A percentile compares a stretch with the other conserved stretches of the same genome.
phyloP scores from a whole-genome alignment of 305 asterid genomes.

The Fraxinus baroniana region DNA sequence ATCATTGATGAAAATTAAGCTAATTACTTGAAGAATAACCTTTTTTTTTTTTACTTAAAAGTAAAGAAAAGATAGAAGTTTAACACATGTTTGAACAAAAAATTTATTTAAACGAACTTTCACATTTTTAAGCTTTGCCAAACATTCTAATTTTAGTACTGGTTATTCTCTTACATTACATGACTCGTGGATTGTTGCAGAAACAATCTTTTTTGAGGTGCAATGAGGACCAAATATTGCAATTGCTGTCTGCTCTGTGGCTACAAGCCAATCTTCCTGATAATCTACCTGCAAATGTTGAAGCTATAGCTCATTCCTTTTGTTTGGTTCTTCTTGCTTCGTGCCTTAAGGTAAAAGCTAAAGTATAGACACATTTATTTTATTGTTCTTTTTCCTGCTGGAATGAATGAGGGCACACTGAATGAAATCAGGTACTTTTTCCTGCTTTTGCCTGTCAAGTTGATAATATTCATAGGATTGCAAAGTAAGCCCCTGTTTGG shows the following conservation, averaged over 20 bases:
- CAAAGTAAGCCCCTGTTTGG: not conserved
- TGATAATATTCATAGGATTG: not conserved
- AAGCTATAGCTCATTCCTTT: conserved; percentile 92
- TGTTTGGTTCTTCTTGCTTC: conserved; percentile 67
- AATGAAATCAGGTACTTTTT: not conserved
- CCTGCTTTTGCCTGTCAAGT: not conserved
- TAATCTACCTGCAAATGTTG: conserved; percentile 80
- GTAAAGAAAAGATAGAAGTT: not conserved
- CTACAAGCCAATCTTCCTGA: conserved; percentile 74
- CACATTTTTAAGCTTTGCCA: not conserved
- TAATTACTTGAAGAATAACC: not conserved
- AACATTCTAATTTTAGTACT: not conserved
- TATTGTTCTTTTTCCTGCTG: not conserved
- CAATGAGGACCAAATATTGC: conserved; percentile 84
- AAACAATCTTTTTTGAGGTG: conserved; percentile 68
- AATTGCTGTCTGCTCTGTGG: conserved; percentile 86
- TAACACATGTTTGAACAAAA: not conserved
- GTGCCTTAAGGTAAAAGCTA: conserved; percentile 57
- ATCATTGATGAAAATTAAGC: not conserved
- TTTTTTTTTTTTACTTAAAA: not conserved
- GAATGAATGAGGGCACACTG: not conserved
- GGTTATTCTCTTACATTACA: not conserved
- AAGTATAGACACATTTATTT: not conserved
- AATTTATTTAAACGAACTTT: not conserved
- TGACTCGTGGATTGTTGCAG: conserved; percentile 43